Base-by-base conservation (phyloP, 1,139 yeast genomes). In the Diutina catenulata region DNA sequence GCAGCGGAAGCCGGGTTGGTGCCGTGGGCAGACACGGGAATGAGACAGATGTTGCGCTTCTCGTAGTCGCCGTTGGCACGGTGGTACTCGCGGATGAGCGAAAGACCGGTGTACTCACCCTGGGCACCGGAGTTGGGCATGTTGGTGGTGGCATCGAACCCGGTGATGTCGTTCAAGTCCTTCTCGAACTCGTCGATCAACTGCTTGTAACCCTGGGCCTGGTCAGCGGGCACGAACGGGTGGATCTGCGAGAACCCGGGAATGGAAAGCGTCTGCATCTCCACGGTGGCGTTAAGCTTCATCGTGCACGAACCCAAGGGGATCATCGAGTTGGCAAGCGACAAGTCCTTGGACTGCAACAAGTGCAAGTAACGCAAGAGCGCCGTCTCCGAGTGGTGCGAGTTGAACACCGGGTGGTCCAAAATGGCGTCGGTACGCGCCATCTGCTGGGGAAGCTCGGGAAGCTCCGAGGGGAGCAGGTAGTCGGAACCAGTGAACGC, bases 51-150 rank as follows among this genome's bases (percentile, higher is more conserved):
- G 56, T 88, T 79, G 56, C 98, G 75, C 45, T 75, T 60, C 25
- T 69, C 63, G 43, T 60, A 50, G 52, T 88, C 80, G 35, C 94
- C 95, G 40, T 66, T 70, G 25, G 82, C 65, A 45, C 75, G 75
- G 50, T 82, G 76, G 57, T 84, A 91, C 38, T 82, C 75, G 50
- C 79, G 74, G 49, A 91, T 91, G 40, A 87, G 86, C 41, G 94
- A 75, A 46, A 91, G 70, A 28, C 98, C 98, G 21, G 97, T 77
- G 62, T 82, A 91, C 62, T 91, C 98, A 58, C 98, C 98, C 60
- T 88, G 95, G 32, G 98, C 98, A 48, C 98, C 98, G 36, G 96
- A 84, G 59, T 91, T 91, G 46, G 98, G 98, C 78, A 87, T 94
- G 42, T 84, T 66, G 5, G 96, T 83, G 19, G 94, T 81, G 33